phyloP scores from a whole-genome alignment of 176 grass and related monocot genomes.

The Hyparrhenia diplandra region DNA sequence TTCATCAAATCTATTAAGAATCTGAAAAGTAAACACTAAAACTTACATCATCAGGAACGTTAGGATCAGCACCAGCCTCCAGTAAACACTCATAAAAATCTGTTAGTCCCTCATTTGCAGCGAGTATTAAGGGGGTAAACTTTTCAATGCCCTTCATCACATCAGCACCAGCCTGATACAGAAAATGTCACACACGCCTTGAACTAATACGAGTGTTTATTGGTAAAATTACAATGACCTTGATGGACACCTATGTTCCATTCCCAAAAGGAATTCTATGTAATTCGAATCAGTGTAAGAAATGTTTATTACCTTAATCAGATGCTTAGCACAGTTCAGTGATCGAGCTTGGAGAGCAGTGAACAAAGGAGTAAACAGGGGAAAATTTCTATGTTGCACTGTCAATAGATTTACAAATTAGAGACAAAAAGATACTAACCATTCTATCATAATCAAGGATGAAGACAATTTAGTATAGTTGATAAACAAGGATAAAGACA shows the following conservation, averaged over 20 bases:
- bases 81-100: slow-evolving; percentile 23
- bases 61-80: slow-evolving; percentile 37
- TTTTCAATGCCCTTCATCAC: not conserved
- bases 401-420: not conserved
- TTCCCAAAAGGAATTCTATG: too few species aligned
- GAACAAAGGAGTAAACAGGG: not conserved
- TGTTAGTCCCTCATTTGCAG: slow-evolving; percentile 5
- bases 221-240: too few species aligned
- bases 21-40: too few species aligned
- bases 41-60: slow-evolving; percentile 23
- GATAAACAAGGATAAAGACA: not conserved
- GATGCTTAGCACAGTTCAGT: slow-evolving; percentile 20
- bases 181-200: not conserved
- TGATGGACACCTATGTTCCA: too few species aligned
- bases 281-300: too few species aligned
- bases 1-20: too few species aligned
- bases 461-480: not conserved
- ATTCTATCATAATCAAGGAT: not conserved
- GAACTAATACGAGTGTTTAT: not conserved
- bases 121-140: not conserved
- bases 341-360: not conserved
- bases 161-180: slow-evolving; percentile 42
- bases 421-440: too few species aligned
- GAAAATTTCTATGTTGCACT: slow-evolving; percentile 15
- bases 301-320: slow-evolving; percentile 17